Evolutionary conservation across 345 rosid genomes (phyloP).

Genomic region (Moringa oleifera): DNA sequence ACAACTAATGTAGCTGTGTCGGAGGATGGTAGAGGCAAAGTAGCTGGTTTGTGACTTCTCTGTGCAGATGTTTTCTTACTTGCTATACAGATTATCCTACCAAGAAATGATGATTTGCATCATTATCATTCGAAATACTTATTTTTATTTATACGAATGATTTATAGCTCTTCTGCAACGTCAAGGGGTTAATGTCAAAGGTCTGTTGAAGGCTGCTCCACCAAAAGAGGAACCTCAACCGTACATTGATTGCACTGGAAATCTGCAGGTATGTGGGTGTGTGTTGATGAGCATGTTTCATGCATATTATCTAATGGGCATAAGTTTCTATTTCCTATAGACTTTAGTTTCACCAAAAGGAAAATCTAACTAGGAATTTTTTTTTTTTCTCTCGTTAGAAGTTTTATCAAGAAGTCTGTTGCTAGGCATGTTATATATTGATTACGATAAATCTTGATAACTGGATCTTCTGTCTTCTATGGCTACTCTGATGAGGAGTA

Average conservation of each 20-base stretch:
- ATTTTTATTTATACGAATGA: slow-evolving; percentile 11
- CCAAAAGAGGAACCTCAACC: slow-evolving; percentile 81
- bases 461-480: not conserved
- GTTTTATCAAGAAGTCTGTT: not conserved
- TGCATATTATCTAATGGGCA: not conserved
- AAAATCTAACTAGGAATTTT: too few species aligned
- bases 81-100: slow-evolving; percentile 5
- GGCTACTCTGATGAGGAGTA: not conserved
- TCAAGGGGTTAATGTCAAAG: slow-evolving; percentile 92
- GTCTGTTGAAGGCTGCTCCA: slow-evolving; percentile 74
- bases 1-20: slow-evolving; percentile 56
- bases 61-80: slow-evolving; percentile 1
- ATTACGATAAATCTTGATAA: not conserved
- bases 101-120: slow-evolving; percentile 6
- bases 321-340: not conserved
- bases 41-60: slow-evolving; percentile 64
- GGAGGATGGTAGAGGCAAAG: slow-evolving; percentile 98
- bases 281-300: not conserved
- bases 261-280: slow-evolving; percentile 56
- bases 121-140: slow-evolving; percentile 5
- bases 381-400: too few species aligned
- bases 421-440: not conserved
- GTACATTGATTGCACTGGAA: slow-evolving; percentile 88
- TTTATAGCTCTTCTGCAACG: slow-evolving; percentile 74
- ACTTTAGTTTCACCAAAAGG: not conserved